Evolutionary conservation across 169 alveolate species (phyloP).

Genomic region (Plasmodium relictum): DNA sequence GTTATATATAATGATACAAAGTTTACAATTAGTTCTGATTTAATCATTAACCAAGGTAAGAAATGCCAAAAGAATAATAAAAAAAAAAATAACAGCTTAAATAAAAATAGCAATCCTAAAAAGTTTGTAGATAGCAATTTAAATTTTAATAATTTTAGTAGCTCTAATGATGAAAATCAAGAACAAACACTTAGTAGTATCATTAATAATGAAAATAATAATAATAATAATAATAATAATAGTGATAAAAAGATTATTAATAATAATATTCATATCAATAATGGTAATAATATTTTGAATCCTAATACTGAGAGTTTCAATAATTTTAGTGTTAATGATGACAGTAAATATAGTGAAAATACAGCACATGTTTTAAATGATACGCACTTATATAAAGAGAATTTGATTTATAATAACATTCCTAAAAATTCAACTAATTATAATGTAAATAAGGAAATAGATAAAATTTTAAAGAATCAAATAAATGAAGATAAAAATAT

Average conservation of each 20-base stretch:
- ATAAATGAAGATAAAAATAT: slow-evolving; percentile 5
- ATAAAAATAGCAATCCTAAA: neutral
- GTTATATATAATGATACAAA: neutral
- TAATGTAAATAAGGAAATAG: neutral
- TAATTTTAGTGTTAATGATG: neutral
- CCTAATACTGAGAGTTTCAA: neutral
- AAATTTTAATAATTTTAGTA: neutral
- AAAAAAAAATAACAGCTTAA: no score
- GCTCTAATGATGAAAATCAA: neutral
- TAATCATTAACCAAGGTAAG: neutral
- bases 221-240: neutral
- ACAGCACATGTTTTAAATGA: neutral
- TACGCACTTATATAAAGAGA: neutral
- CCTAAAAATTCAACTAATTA: neutral
- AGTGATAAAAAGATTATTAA: neutral
- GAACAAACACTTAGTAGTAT: neutral
- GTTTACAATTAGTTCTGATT: neutral
- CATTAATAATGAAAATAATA: neutral
- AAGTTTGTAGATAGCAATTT: neutral
- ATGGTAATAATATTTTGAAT: neutral
- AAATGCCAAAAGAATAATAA: neutral
- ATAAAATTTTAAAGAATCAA: no score
- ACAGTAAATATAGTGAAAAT: neutral
- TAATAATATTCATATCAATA: neutral
- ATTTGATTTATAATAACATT: no score